Base-by-base conservation (phyloP, 2,329 filamentous ascomycete genomes). In the Talaromyces piceae region DNA sequence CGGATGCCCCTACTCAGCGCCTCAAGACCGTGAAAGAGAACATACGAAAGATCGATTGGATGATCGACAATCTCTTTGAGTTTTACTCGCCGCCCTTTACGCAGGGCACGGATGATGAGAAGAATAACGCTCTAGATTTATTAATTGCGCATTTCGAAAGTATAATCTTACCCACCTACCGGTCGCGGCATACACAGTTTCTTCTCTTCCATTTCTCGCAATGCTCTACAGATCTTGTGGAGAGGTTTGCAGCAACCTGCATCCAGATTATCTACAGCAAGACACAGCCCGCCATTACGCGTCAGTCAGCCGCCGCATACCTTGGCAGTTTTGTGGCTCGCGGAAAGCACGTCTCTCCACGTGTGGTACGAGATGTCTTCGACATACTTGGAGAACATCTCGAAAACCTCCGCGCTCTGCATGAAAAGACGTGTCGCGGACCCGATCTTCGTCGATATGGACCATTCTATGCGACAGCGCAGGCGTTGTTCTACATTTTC, bases 201-300 rank as follows among this genome's bases (percentile, higher is more conserved):
- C 80, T 98, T 45, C 79, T 97, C 47, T 98, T 98, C 70, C 91
- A 96, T 70, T 96, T 95, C 65, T 87, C 88, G 13, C 91, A 98
- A 68, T 81, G 80, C 52, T 87, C 88, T 7, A 83, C 87, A 26
- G 78, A 80, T 41, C 81, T 95, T 45, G 85, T 88, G 52, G 88
- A 93, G 62, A 81, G 84, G 45, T 97, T 97, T 63, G 85, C 88
- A 41, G 86, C 86, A 28, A 85, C 84, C 22, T 86, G 91, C 57
- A 80, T 88, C 33, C 78, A 86, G 54, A 76, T 88, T 22, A 81
- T 87, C 37, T 84, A 87, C 59, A 83, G 88, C 65, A 85, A 84
- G 54, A 67, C 69, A 16, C 81, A 84, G 45, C 82, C 88, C 2
- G 81, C 84, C 25, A 80, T 91, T 43, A 69, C 89, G 39, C 86